Conservation (phyloP, 768 basidiomycete genomes). For the Mycena haematopus region DNA sequence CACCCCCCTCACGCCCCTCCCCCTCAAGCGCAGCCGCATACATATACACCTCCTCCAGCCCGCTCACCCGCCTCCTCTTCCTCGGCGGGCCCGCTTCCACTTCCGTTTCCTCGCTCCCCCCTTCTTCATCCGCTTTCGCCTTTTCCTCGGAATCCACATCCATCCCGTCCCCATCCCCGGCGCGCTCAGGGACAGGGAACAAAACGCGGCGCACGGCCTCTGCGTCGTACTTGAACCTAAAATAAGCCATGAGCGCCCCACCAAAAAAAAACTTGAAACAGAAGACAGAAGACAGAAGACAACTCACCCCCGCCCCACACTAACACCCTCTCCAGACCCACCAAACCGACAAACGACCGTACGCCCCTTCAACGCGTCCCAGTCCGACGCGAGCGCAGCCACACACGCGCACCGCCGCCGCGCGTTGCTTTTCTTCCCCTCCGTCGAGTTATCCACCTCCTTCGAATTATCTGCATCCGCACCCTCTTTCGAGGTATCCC, state of each 20-base stretch:
- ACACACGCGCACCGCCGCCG: slow-evolving; percentile 31
- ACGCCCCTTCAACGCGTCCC: slow-evolving; percentile 47
- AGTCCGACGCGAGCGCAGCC: slow-evolving; percentile 33
- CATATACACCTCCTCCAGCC: slow-evolving; percentile 19
- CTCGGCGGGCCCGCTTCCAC: slow-evolving; percentile 1
- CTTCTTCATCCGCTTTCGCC: neutral
- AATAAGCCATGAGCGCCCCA: neutral
- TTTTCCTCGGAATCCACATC: neutral
- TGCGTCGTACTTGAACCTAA: slow-evolving; percentile 62
- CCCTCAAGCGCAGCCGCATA: slow-evolving; percentile 18
- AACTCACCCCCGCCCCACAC: slow-evolving; percentile 52
- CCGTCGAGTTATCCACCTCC: slow-evolving; percentile 20
- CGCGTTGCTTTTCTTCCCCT: slow-evolving; percentile 30
- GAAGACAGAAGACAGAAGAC: neutral
- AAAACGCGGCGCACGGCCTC: slow-evolving; percentile 47
- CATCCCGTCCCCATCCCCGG: neutral
- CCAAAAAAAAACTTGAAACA: neutral
- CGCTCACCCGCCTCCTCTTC: slow-evolving; percentile 23
- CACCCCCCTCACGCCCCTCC: neutral
- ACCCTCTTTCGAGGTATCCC: slow-evolving; percentile 25
- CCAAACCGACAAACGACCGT: slow-evolving; percentile 56
- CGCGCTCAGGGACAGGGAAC: slow-evolving; percentile 42
- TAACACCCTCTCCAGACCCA: slow-evolving; percentile 39
- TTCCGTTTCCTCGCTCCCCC: neutral
- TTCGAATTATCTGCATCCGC: slow-evolving; percentile 35